Percentiles rank a stretch among this genome's conserved stretches.
Evolutionary conservation across 2,329 filamentous ascomycete genomes (phyloP).

Genomic region (Hypoxylon sp.): DNA sequence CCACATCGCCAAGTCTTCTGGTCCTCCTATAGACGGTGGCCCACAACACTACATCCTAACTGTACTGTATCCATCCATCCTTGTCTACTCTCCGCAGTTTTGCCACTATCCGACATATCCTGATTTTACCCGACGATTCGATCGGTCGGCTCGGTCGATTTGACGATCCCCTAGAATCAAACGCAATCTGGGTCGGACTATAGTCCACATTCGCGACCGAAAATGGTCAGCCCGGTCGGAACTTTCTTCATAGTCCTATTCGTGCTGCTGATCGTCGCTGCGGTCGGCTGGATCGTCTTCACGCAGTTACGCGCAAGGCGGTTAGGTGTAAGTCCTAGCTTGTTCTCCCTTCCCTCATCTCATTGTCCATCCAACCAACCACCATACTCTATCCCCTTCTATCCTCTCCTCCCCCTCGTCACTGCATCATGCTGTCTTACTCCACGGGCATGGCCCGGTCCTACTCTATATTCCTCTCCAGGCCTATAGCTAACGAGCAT

Average conservation of each 20-base stretch:
- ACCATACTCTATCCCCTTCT: constrained; percentile 10
- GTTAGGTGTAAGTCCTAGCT: constrained; percentile 72
- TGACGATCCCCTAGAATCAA: constrained; percentile 19
- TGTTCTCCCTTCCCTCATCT: constrained; percentile 10
- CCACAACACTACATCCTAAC: constrained; percentile 5
- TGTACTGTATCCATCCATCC: constrained; percentile 8
- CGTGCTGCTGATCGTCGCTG: constrained; percentile 71
- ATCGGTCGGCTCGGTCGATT: constrained; percentile 12
- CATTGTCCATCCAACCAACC: constrained; percentile 27
- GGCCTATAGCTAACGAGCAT: constrained; percentile 6
- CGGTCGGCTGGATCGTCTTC: constrained; percentile 77
- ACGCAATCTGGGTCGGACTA: constrained; percentile 16
- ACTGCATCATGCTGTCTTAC: constrained; percentile 43
- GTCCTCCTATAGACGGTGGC: constrained; percentile 42
- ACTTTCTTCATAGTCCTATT: constrained; percentile 81
- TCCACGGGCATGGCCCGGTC: constrained; percentile 23
- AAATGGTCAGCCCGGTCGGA: constrained; percentile 70
- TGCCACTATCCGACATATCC: constrained; percentile 21
- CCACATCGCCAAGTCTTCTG: constrained; percentile 21
- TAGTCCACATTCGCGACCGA: constrained; percentile 37
- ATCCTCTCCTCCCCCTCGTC: constrained; percentile 19
- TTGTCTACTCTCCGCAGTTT: constrained; percentile 12
- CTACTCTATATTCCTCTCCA: constrained; percentile 7
- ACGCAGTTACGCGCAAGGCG: constrained; percentile 80
- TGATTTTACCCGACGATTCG: constrained; percentile 21